These are phyloP conservation scores for Aspergillus intermedius DNA, from an alignment of 2,329 filamentous ascomycete genomes.

Conservation along the genomic window DNA sequence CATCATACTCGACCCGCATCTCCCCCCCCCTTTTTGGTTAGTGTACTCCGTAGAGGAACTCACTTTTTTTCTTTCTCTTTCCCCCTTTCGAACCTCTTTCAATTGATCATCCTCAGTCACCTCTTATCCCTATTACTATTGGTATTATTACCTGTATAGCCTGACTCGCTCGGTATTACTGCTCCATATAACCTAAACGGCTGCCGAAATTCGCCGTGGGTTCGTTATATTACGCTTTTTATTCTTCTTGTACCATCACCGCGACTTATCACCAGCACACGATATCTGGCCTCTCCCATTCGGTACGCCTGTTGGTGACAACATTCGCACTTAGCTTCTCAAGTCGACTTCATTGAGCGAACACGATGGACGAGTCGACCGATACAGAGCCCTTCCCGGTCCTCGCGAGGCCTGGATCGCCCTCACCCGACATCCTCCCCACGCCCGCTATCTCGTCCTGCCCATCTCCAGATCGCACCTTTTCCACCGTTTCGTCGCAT, in stretches of 20 bases:
- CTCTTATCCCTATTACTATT: background rate
- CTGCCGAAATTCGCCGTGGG: too few species aligned
- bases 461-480: constrained; percentile 39
- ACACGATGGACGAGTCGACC: constrained; percentile 22
- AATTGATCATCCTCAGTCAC: constrained; percentile 13
- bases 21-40: constrained; percentile 17
- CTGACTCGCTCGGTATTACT: constrained; percentile 7
- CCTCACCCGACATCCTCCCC: constrained; percentile 35
- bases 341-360: too few species aligned
- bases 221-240: too few species aligned
- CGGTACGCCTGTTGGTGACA: background rate
- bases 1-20: constrained; percentile 16
- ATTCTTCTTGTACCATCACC: background rate
- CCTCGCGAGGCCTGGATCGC: constrained; percentile 30
- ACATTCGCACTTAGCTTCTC: too few species aligned
- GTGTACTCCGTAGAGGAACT: constrained; percentile 7
- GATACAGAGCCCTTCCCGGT: constrained; percentile 13
- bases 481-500: constrained; percentile 40
- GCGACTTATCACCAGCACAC: background rate
- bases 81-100: constrained; percentile 17
- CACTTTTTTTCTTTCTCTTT: too few species aligned
- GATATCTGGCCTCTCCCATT: background rate
- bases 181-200: constrained; percentile 5
- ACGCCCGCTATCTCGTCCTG: constrained; percentile 40
- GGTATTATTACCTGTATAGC: background rate